Percentiles rank a stretch among this genome's conserved stretches.
These are phyloP conservation scores for Aureobasidium sp. DNA, from an alignment of 2,329 filamentous ascomycete species.

Conservation along the genomic window DNA sequence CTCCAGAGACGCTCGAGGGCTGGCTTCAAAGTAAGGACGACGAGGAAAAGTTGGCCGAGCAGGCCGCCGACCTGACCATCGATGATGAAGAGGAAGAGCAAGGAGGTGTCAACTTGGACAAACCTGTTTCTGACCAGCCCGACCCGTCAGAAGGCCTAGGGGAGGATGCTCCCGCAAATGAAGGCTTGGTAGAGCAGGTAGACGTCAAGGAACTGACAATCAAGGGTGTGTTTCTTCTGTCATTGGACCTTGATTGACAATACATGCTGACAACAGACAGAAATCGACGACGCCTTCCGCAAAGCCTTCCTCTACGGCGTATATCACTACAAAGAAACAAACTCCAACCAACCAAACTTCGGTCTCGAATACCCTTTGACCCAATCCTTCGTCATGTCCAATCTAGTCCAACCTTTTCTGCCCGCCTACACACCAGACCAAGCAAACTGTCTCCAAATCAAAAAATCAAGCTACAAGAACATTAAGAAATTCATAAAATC, in stretches of 20 bases:
- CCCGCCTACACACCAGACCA: conserved; percentile 49
- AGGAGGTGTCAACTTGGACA: conserved; percentile 37
- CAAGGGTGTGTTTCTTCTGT: conserved; percentile 36
- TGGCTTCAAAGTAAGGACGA: conserved; percentile 32
- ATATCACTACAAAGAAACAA: conserved; percentile 49
- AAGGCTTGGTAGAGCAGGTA: conserved; percentile 23
- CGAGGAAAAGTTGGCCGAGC: conserved; percentile 29
- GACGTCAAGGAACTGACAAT: conserved; percentile 45
- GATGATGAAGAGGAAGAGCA: conserved; percentile 33
- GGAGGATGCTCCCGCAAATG: conserved; percentile 22
- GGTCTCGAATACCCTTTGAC: conserved; percentile 55
- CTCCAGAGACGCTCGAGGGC: conserved; percentile 46
- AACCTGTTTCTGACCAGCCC: conserved; percentile 10
- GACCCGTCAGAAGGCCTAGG: conserved; percentile 11
- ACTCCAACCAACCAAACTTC: conserved; percentile 42
- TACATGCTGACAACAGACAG: conserved; percentile 28
- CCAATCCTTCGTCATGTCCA: conserved; percentile 55
- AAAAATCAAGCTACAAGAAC: conserved; percentile 64
- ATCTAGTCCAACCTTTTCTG: conserved; percentile 57
- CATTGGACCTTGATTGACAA: conserved; percentile 10
- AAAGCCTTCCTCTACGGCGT: conserved; percentile 57
- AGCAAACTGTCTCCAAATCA: conserved; percentile 53
- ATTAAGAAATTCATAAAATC: conserved; percentile 62
- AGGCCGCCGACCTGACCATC: conserved; percentile 34
- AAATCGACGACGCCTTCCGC: conserved; percentile 58